Evolutionary conservation across 805 yeast genomes (phyloP), one percentile per base, ranked within the genome.

Genomic region (Kazachstania bromeliacearum): DNA sequence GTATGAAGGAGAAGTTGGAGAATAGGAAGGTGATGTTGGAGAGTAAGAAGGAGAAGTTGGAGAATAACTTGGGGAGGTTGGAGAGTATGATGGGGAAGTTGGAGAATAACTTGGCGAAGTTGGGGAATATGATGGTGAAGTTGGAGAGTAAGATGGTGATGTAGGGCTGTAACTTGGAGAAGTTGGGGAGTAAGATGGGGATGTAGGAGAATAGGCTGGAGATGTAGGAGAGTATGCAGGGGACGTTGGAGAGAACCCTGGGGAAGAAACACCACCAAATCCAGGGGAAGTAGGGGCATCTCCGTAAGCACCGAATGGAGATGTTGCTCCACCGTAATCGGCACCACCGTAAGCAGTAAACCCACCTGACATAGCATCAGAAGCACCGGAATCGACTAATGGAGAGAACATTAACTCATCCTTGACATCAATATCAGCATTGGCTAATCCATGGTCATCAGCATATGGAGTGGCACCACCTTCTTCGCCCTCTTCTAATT

Each of bases 391-490:
- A 42, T 87, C 92, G 25, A 72, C 83, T 58, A 92, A 70, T 38
- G 98, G 98, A 33, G 98, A 92, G 70, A 92, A 92, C 50, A 84
- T 85, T 24, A 80, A 77, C 45, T 81, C 85, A 48, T 79, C 88
- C 44, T 67, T 68, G 42, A 71, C 71, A 44, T 75, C 79, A 37
- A 63, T 62, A 53, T 77, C 78, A 41, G 79, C 75, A 51, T 77
- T 82, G 37, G 76, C 64, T 30, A 66, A 49, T 10, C 81, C 83
- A 28, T 73, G 71, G 40, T 73, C 71, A 37, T 67, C 71, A 53
- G 82, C 85, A 62, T 88, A 88, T 32, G 96, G 96, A 33, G 98
- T 87, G 28, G 92, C 89, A 38, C 89, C 82, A 45, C 96, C 96
- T 35, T 75, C 87, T 37, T 63, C 67, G 25, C 66, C 68, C 34